Evolutionary conservation across 306 rosid species (phyloP), one percentile per base, ranked within the genome.

Genomic region (Gastrolobium bilobum): DNA sequence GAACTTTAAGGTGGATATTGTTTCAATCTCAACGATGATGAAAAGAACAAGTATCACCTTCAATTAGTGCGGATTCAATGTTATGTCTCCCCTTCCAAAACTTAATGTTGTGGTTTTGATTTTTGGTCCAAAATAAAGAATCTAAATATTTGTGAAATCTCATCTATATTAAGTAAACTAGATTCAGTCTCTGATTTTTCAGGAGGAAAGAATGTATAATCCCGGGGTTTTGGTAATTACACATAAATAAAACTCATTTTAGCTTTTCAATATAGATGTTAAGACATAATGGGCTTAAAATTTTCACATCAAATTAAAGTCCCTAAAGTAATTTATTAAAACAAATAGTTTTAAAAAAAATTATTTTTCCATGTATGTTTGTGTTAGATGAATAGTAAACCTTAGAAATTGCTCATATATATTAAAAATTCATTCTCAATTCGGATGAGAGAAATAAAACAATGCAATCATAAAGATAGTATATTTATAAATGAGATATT

Each of bases 21-120:
- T 75, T 62, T 63, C 80, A 20, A 61, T 37, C 72, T 76, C 71
- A 13, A 48, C 7, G 10, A 20, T 40, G 35, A 69, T 33, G n/a
- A n/a, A 35, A 5, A 56, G 62, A 33, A 31, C n/a, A 47, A 46
- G 14, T 13, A 26, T 73, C 68, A 39, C 38, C 57, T 60, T 75
- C 69, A 39, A 44, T 7, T 62, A 10, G 31, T 64, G 61, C 11
- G 35, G 31, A 31, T 61, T 35, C 43, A 62, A 26, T 63, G 43
- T 50, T 15, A 26, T 38, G 46, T 35, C 39, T 63, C 58, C 47
- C 54, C 10, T 0, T 7, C 73, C 26, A 20, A 69, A 65, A 26
- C 44, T 2, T 38, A 39, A 51, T 35, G 47, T 26, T 37, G 4
- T 13, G 20, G 38, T 51, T 29, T 61, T 60, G 44, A 33, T n/a